Conservation (phyloP, 306 rosid species). For the Casuarina glauca region DNA sequence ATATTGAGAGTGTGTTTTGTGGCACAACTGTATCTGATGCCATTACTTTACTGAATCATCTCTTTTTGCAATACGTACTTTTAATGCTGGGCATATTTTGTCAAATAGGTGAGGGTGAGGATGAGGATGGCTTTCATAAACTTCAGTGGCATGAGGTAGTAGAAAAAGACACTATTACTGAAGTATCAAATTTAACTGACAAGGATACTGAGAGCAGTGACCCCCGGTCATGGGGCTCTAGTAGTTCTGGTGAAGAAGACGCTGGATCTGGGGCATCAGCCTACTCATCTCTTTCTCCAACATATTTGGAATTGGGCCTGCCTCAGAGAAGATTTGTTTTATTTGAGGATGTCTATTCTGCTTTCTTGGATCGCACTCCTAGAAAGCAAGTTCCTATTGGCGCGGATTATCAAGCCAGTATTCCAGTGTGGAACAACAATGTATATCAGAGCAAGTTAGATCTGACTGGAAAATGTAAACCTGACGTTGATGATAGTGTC, state of each 20-base stretch:
- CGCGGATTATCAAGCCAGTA: constrained; percentile 48
- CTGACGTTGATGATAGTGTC: constrained; percentile 7
- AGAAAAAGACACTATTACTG: constrained; percentile 29
- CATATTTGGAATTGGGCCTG: constrained; percentile 33
- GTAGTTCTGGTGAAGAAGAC: constrained; percentile 43
- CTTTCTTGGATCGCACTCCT: constrained; percentile 29
- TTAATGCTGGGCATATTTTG: constrained; percentile 14
- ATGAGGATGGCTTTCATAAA: constrained; percentile 37
- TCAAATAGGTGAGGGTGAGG: constrained; percentile 44
- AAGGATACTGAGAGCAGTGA: constrained; percentile 25
- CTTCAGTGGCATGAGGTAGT: constrained; percentile 44
- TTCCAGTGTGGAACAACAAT: constrained; percentile 45
- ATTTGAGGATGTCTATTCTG: constrained; percentile 32
- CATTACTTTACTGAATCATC: constrained; percentile 7
- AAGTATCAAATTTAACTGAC: constrained; percentile 18
- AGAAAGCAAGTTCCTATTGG: constrained; percentile 53
- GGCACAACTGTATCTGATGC: background rate
- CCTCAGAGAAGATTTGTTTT: constrained; percentile 35
- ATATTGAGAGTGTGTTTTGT: background rate
- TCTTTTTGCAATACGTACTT: background rate
- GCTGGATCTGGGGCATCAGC: constrained; percentile 33
- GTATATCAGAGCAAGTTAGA: constrained; percentile 2
- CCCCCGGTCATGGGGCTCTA: constrained; percentile 19
- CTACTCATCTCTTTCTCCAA: constrained; percentile 31
- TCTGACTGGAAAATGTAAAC: constrained; percentile 19